phyloP scores from a whole-genome alignment of 2,329 filamentous ascomycete species.

The Epichloe aotearoae region DNA sequence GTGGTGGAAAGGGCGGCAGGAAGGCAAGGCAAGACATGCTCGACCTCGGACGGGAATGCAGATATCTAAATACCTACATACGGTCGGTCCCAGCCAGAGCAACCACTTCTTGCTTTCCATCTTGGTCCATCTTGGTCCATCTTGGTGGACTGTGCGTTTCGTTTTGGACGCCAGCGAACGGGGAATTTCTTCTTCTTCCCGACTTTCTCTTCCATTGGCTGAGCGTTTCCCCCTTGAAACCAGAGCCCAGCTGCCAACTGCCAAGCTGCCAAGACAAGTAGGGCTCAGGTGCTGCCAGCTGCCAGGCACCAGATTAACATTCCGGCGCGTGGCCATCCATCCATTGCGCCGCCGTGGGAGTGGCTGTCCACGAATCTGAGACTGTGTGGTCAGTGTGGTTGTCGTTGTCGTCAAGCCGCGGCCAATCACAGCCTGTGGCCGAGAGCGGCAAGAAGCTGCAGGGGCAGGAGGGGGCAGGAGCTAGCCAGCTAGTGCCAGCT shows the following conservation, averaged over 20 bases:
- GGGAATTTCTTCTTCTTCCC: no score
- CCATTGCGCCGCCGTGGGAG: neutral
- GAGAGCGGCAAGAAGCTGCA: neutral
- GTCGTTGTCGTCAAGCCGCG: neutral
- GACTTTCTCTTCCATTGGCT: no score
- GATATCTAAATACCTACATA: slow-evolving; percentile 10
- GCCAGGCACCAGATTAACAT: neutral
- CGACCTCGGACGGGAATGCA: slow-evolving; percentile 6
- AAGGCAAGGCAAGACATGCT: neutral
- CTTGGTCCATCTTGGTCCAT: no score
- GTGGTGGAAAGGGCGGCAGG: neutral
- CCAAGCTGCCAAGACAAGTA: no score
- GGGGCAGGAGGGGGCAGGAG: neutral
- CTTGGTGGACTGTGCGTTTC: no score
- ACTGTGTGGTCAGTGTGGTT: neutral
- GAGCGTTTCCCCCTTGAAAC: no score
- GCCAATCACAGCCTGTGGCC: slow-evolving; percentile 6
- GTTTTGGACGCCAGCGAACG: no score
- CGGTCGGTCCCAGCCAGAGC: no score
- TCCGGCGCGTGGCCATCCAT: slow-evolving; percentile 2
- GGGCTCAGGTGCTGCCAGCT: no score
- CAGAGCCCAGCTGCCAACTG: no score
- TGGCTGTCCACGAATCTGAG: slow-evolving; percentile 3
- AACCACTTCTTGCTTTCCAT: no score
- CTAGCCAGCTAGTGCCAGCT: no score